Evolutionary conservation across 257 asterid species (phyloP), one percentile per base, ranked within the genome.

Genomic region (Nyctanthes arbortristis): DNA sequence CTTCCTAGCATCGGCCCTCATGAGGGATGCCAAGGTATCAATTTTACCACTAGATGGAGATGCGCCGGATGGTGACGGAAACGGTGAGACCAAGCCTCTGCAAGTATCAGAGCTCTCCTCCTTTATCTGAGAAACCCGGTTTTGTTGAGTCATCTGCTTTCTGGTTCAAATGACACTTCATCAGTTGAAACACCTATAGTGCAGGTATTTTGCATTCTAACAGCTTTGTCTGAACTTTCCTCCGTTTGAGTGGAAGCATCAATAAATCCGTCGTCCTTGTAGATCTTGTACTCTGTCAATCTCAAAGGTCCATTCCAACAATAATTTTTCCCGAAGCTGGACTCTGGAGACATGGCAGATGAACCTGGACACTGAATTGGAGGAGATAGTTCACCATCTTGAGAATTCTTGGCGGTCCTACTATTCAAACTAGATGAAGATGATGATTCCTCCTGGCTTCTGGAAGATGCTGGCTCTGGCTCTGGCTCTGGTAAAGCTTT

Each of bases 231-330:
- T 39, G 79, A 63, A 59, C 75, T 84, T 63, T 86, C 97, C 61
- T 94, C 97, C 0, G 99, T 94, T 82, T 94, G 99, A 61, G 97
- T 94, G 36, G 97, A 83, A 69, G 99, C 99, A 84, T 94, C 96
- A 30, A 97, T 84, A 20, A 82, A 84, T 9, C 96, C 84, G 27
- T 82, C 90, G 22, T 61, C 80, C 69, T 88, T 88, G 95, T 89
- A 85, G 61, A 89, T 80, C 79, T 91, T 93, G 76, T 87, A 91
- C 65, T 91, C 96, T 0, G 91, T 75, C 71, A 91, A 74, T 82
- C 88, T 83, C 70, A 91, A 77, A 43, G 92, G 78, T 54, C 95
- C 95, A 63, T 84, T 85, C 95, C 90, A 88, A 35, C 89, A 77
- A 61, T 93, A 75, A 55, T 82, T 84, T 75, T 92, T 91, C 55